phyloP scores from a whole-genome alignment of 1,284 basidiomycete species.

The Cryptococcus deneoformans region DNA sequence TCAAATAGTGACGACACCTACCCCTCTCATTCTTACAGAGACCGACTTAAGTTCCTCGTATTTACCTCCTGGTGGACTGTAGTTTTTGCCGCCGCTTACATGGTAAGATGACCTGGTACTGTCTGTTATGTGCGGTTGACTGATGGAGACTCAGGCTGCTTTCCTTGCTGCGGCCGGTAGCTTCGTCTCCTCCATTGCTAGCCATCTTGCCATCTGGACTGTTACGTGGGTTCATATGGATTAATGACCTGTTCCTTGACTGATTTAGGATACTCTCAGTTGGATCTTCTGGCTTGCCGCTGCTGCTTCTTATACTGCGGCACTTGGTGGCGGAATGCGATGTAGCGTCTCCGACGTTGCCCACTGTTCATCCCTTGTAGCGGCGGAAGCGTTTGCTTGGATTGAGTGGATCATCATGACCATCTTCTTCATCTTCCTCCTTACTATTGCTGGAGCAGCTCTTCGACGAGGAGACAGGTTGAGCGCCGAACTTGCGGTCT shows the following conservation, averaged over 20 bases:
- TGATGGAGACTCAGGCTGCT: conserved; percentile 12
- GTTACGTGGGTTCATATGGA: conserved; percentile 36
- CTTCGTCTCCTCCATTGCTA: conserved; percentile 42
- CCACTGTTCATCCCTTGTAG: conserved; percentile 43
- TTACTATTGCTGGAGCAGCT: conserved; percentile 30
- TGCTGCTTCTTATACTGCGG: conserved; percentile 41
- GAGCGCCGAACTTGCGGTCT: conserved; percentile 18
- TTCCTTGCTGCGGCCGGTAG: conserved; percentile 36
- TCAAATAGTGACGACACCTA: conserved; percentile 27
- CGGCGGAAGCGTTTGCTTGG: conserved; percentile 50
- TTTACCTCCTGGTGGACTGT: conserved; percentile 52
- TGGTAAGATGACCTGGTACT: conserved; percentile 14
- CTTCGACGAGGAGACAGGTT: conserved; percentile 43
- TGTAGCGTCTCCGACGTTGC: conserved; percentile 29
- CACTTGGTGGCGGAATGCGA: conserved; percentile 39
- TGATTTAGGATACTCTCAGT: background rate
- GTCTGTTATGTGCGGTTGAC: background rate
- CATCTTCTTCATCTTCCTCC: conserved; percentile 28
- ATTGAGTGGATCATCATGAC: conserved; percentile 48
- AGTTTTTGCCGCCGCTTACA: conserved; percentile 41
- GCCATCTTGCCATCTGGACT: conserved; percentile 40
- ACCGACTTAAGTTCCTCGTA: conserved; percentile 46
- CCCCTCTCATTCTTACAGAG: conserved; percentile 36
- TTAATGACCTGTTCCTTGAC: background rate
- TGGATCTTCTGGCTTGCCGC: conserved; percentile 43